Base-by-base conservation (phyloP, 371 early-diverging fungal species). In the Saksenaea oblongispora region DNA sequence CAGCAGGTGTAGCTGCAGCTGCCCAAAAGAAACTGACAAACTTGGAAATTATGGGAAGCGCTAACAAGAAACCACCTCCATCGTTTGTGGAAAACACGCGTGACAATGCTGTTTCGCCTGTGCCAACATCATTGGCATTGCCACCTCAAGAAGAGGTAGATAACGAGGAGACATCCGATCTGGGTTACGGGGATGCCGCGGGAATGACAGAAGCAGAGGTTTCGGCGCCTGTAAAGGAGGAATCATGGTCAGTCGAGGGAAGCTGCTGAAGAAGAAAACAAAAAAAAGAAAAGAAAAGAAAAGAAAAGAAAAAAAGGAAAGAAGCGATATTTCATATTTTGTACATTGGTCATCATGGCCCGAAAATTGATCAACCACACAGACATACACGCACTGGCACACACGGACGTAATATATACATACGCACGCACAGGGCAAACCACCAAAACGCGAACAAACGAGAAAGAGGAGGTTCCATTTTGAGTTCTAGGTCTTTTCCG, bases 1-100 rank as follows among this genome's bases (percentile, higher is more conserved):
- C 79, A n/a, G 74, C 73, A 26, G 79, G 79, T n/a, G 79, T 78
- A 17, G 71, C 72, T n/a, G 79, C 79, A 17, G 75, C 79, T 14
- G 79, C 75, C 1, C 72, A 75, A 42, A 78, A 78, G 64, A 78
- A 78, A 34, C 58, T 71, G 17, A 63, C 63, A 26, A 78, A 78
- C 36, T 55, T 78, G 34, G 75, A 73, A 39, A 73, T 72, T 17
- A 78, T 78, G 75, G 78, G 75, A 1, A 71, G 67, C 31, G 78
- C 75, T n/a, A 75, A 75, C 59, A 70, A 70, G 57, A 66, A 64
- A 27, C 61, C 70, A 18, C 72, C 72, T 28, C 24, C 42, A 41
- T 41, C 42, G 18, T 41, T 41, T 17, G 18, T 17, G 17, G 42
- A 41, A 41, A 17, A 0, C 18, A 17, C 18, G 5, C 14, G 42